Evolutionary conservation across 805 yeast genomes (phyloP).

Genomic region (Candida sithepensis): DNA sequence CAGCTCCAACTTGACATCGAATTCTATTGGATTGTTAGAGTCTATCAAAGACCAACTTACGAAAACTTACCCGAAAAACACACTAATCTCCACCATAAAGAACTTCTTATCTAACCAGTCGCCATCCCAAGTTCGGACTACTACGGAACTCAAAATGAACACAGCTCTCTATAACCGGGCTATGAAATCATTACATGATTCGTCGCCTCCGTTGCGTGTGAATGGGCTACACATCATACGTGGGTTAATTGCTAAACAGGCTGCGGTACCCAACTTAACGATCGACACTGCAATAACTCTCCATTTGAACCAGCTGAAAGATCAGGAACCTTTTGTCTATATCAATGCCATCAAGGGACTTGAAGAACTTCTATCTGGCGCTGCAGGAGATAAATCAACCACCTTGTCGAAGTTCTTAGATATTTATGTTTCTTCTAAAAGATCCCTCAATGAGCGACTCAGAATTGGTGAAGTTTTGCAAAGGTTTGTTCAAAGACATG

Average conservation of each 20-base stretch:
- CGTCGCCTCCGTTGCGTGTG: slow-evolving; percentile 79
- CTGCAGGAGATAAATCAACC: slow-evolving; percentile 27
- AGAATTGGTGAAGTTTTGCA: slow-evolving; percentile 79
- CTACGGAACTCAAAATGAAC: slow-evolving; percentile 30
- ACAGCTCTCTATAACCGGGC: slow-evolving; percentile 52
- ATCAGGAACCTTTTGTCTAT: slow-evolving; percentile 84
- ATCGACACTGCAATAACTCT: slow-evolving; percentile 52
- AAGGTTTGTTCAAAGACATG: slow-evolving; percentile 49
- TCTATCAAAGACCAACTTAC: slow-evolving; percentile 12
- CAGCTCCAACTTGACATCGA: slow-evolving; percentile 6
- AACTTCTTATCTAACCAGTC: slow-evolving; percentile 3
- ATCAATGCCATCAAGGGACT: slow-evolving; percentile 80
- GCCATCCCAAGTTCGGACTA: neutral
- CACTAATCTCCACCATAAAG: slow-evolving; percentile 1
- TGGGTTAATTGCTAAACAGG: slow-evolving; percentile 31
- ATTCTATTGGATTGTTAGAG: slow-evolving; percentile 5
- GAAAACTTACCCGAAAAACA: neutral
- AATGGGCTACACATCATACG: slow-evolving; percentile 73
- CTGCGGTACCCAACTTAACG: slow-evolving; percentile 30
- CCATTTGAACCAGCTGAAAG: slow-evolving; percentile 62
- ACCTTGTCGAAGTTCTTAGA: slow-evolving; percentile 10
- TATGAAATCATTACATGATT: slow-evolving; percentile 64
- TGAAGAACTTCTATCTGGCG: slow-evolving; percentile 48
- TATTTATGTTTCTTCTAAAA: slow-evolving; percentile 14
- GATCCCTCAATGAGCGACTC: slow-evolving; percentile 59